Evolutionary conservation across 176 grass and related monocot species (phyloP).

Genomic region (Bonia amplexicaulis): DNA sequence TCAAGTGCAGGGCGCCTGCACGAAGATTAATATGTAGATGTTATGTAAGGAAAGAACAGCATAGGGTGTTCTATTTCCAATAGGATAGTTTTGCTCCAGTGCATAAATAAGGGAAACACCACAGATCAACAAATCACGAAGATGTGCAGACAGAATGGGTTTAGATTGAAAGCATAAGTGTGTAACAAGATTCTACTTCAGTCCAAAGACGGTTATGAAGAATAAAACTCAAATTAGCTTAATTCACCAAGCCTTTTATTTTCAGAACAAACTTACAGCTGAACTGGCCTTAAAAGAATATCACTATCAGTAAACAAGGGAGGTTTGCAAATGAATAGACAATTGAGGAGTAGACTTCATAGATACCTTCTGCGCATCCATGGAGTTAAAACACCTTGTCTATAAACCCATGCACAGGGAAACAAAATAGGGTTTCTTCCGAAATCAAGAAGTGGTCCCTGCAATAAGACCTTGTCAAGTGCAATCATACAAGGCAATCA

Average conservation of each 20-base stretch:
- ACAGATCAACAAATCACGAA: conserved; percentile 6
- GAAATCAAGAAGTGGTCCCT: conserved; percentile 95
- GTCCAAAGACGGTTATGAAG: conserved; percentile 5
- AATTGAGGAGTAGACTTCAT: neutral
- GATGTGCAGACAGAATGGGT: neutral
- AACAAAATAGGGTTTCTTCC: conserved; percentile 97
- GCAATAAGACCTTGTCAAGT: conserved; percentile 35
- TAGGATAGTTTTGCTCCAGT: neutral
- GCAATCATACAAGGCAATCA: conserved; percentile 17
- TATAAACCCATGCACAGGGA: conserved; percentile 94
- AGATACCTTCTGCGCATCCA: conserved; percentile 74
- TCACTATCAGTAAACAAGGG: neutral
- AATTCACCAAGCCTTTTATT: neutral
- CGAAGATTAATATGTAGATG: conserved; percentile 7
- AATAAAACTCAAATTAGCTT: conserved; percentile 15
- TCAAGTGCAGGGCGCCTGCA: conserved; percentile 85
- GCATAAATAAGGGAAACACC: neutral
- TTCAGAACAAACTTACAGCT: conserved; percentile 3
- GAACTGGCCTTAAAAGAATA: neutral
- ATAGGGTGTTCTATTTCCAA: conserved; percentile 11
- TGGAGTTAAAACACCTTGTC: conserved; percentile 91
- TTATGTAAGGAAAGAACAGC: conserved; percentile 13
- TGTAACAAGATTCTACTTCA: conserved; percentile 2
- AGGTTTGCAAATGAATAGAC: neutral
- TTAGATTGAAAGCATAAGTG: conserved; percentile 22